Evolutionary conservation across 148 eudicot genomes (phyloP), one percentile per base, ranked within the genome.

Genomic region (Chenopodium quinoa): DNA sequence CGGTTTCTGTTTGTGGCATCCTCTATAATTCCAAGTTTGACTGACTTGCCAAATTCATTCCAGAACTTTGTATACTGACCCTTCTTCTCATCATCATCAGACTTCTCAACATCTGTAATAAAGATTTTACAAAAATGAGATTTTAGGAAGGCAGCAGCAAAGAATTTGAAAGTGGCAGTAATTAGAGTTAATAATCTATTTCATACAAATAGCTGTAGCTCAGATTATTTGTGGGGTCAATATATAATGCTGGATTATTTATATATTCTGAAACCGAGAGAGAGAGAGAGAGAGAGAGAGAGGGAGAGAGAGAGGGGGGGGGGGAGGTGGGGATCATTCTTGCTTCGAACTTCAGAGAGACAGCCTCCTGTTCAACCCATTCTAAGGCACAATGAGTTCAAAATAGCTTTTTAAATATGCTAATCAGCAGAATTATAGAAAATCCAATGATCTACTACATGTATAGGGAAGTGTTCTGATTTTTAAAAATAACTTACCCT

Each of bases 1-100:
- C 99, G 97, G 84, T 96, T 96, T 80, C 98, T 92, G 93, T 96
- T 96, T 17, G 98, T 84, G 25, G 99, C 98, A 89, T 96, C 99
- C 88, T 96, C 99, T 74, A 96, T 90, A 25, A 96, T 93, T 67
- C 99, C 99, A 82, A 96, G 99, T 85, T 96, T 96, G 68, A 96
- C 89, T 58, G 99, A 93, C 88, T 96, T 96, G 79, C 99, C 99
- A 89, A 93, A 96, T 85, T 96, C 99, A 85, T 96, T 95, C 99
- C 98, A 96, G 90, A 96, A 96, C 89, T 88, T 96, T 2, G 95
- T 78, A 77, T 96, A 96, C 65, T 93, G 92, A 44, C 99, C 98
- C 84, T 92, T 95, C 91, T 96, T 96, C 86, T 92, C 99, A 86
- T 95, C 88, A 46, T 74, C 62, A 69, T 89, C 82, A 27, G 98